These are phyloP conservation scores for Physcomitrellopsis africana DNA, from an alignment of 225 moss, liverwort and hornwort genomes.

Conservation along the genomic window DNA sequence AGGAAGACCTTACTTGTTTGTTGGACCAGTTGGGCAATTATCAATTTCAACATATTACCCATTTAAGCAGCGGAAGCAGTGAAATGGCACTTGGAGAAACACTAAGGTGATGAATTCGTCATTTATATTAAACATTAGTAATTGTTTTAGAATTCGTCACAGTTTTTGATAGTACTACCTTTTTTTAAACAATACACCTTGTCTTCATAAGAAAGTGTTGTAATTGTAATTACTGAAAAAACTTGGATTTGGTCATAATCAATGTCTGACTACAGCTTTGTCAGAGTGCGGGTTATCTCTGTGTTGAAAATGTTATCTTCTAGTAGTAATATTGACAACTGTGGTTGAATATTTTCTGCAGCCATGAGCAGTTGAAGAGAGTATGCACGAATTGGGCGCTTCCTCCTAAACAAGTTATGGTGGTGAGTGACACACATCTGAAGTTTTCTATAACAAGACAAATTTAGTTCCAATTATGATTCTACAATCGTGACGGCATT, in stretches of 20 bases:
- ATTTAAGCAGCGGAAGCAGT: slow-evolving; percentile 43
- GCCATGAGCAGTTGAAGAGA: slow-evolving; percentile 58
- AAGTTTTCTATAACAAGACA: slow-evolving; percentile 18
- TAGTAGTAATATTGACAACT: slow-evolving; percentile 13
- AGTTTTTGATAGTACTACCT: no score
- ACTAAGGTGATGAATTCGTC: slow-evolving; percentile 47
- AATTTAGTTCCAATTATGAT: no score
- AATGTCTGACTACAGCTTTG: slow-evolving; percentile 4
- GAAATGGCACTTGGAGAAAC: slow-evolving; percentile 43
- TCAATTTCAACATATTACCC: slow-evolving; percentile 60
- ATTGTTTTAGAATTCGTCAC: no score
- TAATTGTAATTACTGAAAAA: background rate
- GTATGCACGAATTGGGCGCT: slow-evolving; percentile 65
- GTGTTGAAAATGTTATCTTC: slow-evolving; percentile 2
- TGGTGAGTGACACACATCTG: slow-evolving; percentile 57
- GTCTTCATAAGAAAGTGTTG: background rate
- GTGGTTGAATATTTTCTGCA: slow-evolving; percentile 39
- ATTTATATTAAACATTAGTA: background rate
- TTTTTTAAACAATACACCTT: no score
- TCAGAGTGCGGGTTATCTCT: slow-evolving; percentile 10
- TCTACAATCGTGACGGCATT: no score
- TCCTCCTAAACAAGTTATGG: slow-evolving; percentile 72
- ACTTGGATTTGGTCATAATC: no score
- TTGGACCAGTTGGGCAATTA: slow-evolving; percentile 79
- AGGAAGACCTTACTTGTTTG: slow-evolving; percentile 71